Base-by-base conservation (phyloP, 371 early-diverging fungal species). In the Lichtheimia ornata region DNA sequence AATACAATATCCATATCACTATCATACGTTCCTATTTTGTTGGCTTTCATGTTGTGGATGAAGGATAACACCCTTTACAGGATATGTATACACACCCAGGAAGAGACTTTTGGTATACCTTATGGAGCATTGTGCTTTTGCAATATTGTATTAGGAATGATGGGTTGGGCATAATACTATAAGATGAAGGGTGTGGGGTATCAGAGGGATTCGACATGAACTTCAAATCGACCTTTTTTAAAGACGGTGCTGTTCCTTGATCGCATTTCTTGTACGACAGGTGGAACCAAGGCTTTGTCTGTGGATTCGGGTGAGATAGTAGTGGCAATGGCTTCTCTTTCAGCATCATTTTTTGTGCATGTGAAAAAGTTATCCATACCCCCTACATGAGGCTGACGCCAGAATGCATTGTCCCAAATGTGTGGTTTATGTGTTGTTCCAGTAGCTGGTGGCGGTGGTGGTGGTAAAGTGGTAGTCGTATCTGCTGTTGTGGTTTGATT, bases 191-290 rank as follows among this genome's bases (percentile, higher is more conserved):
- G 35, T 6, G 5, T 2, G 35, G 35, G 35, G 11, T 35, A 35
- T 35, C 35, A 35, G 35, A 35, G 35, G 11, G 35, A 35, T 35
- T 35, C 11, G 35, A 35, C 35, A 35, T 70, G 70, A 43, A 77
- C 73, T 53, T 77, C 77, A 63, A 77, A 77, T 27, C 77, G 62
- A 17, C 77, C 77, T 57, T 67, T 69, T 45, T 67, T 69, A n/a
- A 77, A 61, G 40, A 68, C 55, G 13, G 43, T 49, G 51, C 56
- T 59, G 44, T 62, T 61, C 14, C 52, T 56, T 22, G 45, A 41
- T 14, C 47, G 50, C 28, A 58, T 44, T 24, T 50, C 50, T 51
- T 45, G 53, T 61, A 53, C 20, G 54, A 59, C 11, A 43, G 58
- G 41, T 61, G 67, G 28, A 62, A 58, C 61, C 63, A 62, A 47